Base-by-base conservation (phyloP, 179 eudicot species). In the Monotropa hypopitys region DNA sequence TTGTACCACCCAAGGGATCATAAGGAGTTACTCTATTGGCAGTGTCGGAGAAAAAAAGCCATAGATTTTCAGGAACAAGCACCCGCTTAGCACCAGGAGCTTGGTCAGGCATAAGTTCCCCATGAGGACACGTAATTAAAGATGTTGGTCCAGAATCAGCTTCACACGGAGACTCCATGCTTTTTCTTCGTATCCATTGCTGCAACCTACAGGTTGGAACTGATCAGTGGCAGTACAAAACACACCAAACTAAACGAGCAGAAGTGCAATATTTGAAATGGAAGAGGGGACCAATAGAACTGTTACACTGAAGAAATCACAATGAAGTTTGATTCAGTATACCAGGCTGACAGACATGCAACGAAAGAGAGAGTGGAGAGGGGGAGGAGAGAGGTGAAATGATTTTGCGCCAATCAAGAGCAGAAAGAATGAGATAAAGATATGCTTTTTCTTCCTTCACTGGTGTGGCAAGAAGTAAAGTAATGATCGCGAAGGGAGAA, bases 111-210 rank as follows among this genome's bases (percentile, higher is more conserved):
- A 89, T 30, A 78, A 96, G 97, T 78, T 84, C 87, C 77, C 99
- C 99, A 80, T 96, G 99, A 49, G 90, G 91, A 69, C 99, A 96
- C 85, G 90, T 88, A 63, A 96, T 89, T 80, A 92, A 81, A 83
- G 97, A 90, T 43, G 98, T 93, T 70, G 99, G 99, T 80, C 96
- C 99, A 53, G 90, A 78, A 88, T 96, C 99, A 81, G 97, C 98
- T 82, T 96, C 97, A 69, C 87, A 84, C 47, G 98, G 98, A 61
- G 88, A 76, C 71, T 96, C 97, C 23, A 84, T 75, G 78, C 84
- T 85, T 83, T 93, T 91, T 76, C 98, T 87, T 46, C 98, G 94
- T 76, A 91, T 50, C 99, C 99, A 96, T 46, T 91, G 99, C 38
- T 88, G 92, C 82, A 96, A 85, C 99, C 99, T 96, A 82, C 79